Base-by-base conservation (phyloP, 495 filamentous ascomycete genomes). In the Lepidopterella palustris region DNA sequence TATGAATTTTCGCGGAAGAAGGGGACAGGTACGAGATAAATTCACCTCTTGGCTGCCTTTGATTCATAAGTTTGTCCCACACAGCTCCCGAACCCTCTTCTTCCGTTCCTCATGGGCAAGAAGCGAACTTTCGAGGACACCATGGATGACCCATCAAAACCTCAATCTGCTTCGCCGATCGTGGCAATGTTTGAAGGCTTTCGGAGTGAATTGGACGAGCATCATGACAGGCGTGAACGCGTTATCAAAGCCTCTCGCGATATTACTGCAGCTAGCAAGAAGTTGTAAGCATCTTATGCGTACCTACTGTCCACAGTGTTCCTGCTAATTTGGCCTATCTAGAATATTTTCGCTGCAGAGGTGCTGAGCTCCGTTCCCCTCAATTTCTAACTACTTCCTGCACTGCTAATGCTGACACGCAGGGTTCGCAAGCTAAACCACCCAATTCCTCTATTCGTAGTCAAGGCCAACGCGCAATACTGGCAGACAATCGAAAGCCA, bases 261-360 rank as follows among this genome's bases (percentile, higher is more conserved):
- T 74, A 86, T 97, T 60, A 98, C 95, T 6, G 91, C 88, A 0
- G 71, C 89, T 40, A 96, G 90, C 75, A 98, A 98, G 80, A 97
- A 97, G 78, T 95, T 97, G 93, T 96, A 73, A 76, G 76, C 59
- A 42, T 3, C 13, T 26, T n/a, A 35, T 52, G 45, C 15, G 23
- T 11, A 3, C 9, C 10, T 42, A 42, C 35, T 42, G 9, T 15
- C 35, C n/a, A n/a, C 20, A 42, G 3, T 3, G 29, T 31, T 42
- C 47, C 27, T 60, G 40, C 57, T 8, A 40, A 13, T 29, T 53
- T 40, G 5, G 27, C 51, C 59, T 49, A 68, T 35, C 8, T 65
- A 96, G 92, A 51, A 97, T 97, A 58, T 97, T 98, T 74, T 83
- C 91, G 3, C 76, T 97, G 18, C 93, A 97, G 74, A 83, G 92